These are phyloP conservation scores for Calocera cornea DNA, from an alignment of 768 basidiomycete species.

Conservation along the genomic window DNA sequence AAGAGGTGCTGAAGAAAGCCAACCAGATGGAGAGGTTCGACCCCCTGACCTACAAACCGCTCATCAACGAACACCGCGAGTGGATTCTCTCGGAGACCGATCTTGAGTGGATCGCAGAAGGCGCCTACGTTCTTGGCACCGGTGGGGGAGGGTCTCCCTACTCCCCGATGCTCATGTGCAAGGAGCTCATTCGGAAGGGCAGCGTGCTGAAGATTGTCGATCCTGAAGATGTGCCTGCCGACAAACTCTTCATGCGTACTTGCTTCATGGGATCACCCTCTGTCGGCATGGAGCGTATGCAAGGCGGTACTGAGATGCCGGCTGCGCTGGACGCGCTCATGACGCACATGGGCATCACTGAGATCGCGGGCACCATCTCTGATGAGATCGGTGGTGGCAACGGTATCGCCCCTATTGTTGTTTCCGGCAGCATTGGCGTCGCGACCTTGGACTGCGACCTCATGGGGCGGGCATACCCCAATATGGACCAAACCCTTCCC, in stretches of 20 bases:
- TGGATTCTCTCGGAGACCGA: conserved; percentile 38
- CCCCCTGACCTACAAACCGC: conserved; percentile 28
- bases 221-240: conserved; percentile 29
- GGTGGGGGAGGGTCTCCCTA: conserved; percentile 52
- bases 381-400: conserved; percentile 35
- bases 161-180: conserved; percentile 34
- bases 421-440: conserved; percentile 12
- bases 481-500: conserved; percentile 14
- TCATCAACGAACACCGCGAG: conserved; percentile 26
- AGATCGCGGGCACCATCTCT: conserved; percentile 15
- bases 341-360: conserved; percentile 16
- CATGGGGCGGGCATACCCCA: conserved; percentile 33
- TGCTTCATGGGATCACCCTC: conserved; percentile 28
- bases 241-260: conserved; percentile 31
- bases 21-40: conserved; percentile 15
- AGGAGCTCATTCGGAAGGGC: conserved; percentile 42
- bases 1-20: neutral
- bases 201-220: conserved; percentile 35
- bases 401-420: conserved; percentile 24
- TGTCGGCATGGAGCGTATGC: conserved; percentile 10
- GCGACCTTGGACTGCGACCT: conserved; percentile 27
- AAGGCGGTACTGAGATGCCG: conserved; percentile 10
- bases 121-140: conserved; percentile 47
- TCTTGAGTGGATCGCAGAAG: conserved; percentile 45
- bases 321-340: conserved; percentile 15